Evolutionary conservation across 768 basidiomycete species (phyloP), one percentile per base, ranked within the genome.

Genomic region (Podaxis mareebaensis): DNA sequence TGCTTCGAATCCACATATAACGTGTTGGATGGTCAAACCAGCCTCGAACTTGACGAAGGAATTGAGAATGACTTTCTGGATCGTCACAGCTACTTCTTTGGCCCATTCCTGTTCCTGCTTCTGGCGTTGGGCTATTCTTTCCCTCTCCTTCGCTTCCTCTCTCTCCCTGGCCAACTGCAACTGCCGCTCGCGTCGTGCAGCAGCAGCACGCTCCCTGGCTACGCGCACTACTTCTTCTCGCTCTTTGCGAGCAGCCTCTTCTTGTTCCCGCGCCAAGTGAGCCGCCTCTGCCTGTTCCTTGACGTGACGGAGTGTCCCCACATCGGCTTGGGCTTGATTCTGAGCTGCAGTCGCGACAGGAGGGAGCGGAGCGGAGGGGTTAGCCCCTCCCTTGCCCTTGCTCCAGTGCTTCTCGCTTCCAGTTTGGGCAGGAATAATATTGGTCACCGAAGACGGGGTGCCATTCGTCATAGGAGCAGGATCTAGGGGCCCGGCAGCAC

Each of bases 41-140:
- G 64, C 72, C 66, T 64, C 70, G 70, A 64, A 67, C 26, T 66
- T 67, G 51, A 69, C 68, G 33, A 67, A 65, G 5, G 69, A 68
- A 12, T 55, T 63, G 22, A 53, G 54, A 12, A 68, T 57, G 22
- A 68, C 46, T 22, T 38, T 22, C 28, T 60, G 61, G 3, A 62
- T 60, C 3, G 65, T 64, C 17, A 58, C 38, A 1, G 44, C 24
- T 6, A 49, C 53, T 46, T 67, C 66, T 6, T 46, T 38, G 8
- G 53, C 36, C 53, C 60, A 63, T 26, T 64, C 65, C 30, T 56
- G 53, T 40, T 63, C 53, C 33, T 64, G 60, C 40, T 26, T 58
- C n/a, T 22, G 52, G 30, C 56, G 56, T 15, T 38, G 22, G 10
- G 30, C 51, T 12, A 42, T 20, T 20, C 55, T 53, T 28, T 65